Conservation (phyloP, 1,139 yeast species). For the Suhomyces taliae region DNA sequence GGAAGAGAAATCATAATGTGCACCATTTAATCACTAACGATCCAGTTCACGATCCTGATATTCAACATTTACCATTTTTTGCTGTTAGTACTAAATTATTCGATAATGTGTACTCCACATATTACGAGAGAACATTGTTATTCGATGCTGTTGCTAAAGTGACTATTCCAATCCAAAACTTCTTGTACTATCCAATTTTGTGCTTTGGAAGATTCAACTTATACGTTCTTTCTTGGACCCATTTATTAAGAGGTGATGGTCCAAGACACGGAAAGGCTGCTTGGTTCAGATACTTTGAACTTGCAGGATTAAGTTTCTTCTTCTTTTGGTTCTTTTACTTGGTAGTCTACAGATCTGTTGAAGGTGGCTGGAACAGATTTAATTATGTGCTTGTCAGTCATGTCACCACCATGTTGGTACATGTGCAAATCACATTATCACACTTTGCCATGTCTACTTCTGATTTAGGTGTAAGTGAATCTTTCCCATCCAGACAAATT, state of each 20-base stretch:
- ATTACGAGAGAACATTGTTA: slow-evolving; percentile 64
- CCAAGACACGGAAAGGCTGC: slow-evolving; percentile 83
- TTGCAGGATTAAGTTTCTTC: slow-evolving; percentile 66
- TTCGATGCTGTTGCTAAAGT: slow-evolving; percentile 66
- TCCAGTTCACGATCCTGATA: slow-evolving; percentile 92
- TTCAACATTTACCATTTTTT: slow-evolving; percentile 88
- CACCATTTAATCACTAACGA: slow-evolving; percentile 88
- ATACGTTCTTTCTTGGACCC: slow-evolving; percentile 78
- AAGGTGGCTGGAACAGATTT: slow-evolving; percentile 52
- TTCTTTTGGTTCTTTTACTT: slow-evolving; percentile 79
- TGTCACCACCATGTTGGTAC: slow-evolving; percentile 82
- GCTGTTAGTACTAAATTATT: slow-evolving; percentile 77
- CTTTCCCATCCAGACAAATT: slow-evolving; percentile 78
- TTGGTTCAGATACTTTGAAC: slow-evolving; percentile 79
- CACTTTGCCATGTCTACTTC: slow-evolving; percentile 95
- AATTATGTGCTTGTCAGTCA: slow-evolving; percentile 72
- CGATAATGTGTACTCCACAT: slow-evolving; percentile 71
- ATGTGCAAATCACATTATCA: slow-evolving; percentile 85
- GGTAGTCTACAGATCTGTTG: slow-evolving; percentile 52
- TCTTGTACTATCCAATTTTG: slow-evolving; percentile 73
- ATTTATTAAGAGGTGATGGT: slow-evolving; percentile 68
- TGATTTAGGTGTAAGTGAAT: slow-evolving; percentile 77
- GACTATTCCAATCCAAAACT: slow-evolving; percentile 64
- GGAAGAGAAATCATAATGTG: slow-evolving; percentile 91
- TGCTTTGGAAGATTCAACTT: slow-evolving; percentile 85